These are phyloP conservation scores for Triticum aestivum DNA, from an alignment of 176 grass and related monocot genomes.

Conservation along the genomic window IWGSC_CS_RefSeq_v2.1 NC_057808.1:356823333-356823832, in stretches of 20 bases:
- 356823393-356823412: not conserved
- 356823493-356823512: too few species aligned
- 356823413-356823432: not conserved
- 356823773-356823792: not conserved
- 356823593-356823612: not conserved
- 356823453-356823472: conserved; percentile 17
- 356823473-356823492: too few species aligned
- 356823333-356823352: conserved; percentile 25
- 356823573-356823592: not conserved
- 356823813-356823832: conserved; percentile 45
- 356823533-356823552: not conserved
- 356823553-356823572: not conserved
- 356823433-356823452: conserved; percentile 4
- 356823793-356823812: not conserved
- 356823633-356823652: not conserved
- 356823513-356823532: not conserved
- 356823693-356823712: conserved; percentile 60
- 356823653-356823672: conserved; percentile 57
- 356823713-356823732: not conserved
- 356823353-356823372: conserved; percentile 15
- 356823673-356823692: conserved; percentile 30
- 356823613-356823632: conserved; percentile 11
- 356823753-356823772: too few species aligned
- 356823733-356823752: not conserved
- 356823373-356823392: conserved; percentile 25